These are phyloP conservation scores for Fusarium penzigii DNA, from an alignment of 2,329 filamentous ascomycete genomes.

Conservation along the genomic window DNA sequence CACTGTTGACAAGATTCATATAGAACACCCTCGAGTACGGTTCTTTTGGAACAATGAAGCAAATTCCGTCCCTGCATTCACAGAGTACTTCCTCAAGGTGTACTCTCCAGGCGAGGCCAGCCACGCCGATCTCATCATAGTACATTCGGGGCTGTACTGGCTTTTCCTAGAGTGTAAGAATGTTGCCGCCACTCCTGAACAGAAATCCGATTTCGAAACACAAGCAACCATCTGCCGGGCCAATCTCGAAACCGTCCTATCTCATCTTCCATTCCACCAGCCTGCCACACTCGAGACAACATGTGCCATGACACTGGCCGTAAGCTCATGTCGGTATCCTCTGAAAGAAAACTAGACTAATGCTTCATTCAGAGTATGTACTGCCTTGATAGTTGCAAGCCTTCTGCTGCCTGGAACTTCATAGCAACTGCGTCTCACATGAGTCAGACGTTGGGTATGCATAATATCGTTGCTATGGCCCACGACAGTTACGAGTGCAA, in stretches of 20 bases:
- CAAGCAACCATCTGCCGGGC: conserved; percentile 35
- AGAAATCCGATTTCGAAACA: conserved; percentile 39
- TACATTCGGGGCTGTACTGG: conserved; percentile 51
- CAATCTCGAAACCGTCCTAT: conserved; percentile 52
- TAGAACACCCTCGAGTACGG: not conserved
- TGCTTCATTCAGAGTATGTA: conserved; percentile 52
- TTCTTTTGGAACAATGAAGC: conserved; percentile 35
- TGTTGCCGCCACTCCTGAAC: conserved; percentile 35
- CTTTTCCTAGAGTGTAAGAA: conserved; percentile 49
- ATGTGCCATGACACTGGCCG: conserved; percentile 58
- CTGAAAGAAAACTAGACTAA: not conserved
- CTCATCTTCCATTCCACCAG: conserved; percentile 56
- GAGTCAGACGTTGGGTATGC: conserved; percentile 63
- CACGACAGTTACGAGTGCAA: conserved; percentile 15
- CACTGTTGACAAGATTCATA: not conserved
- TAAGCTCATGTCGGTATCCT: conserved; percentile 34
- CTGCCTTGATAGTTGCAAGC: conserved; percentile 61
- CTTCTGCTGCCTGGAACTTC: conserved; percentile 65
- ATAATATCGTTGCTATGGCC: conserved; percentile 39
- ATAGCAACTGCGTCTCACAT: conserved; percentile 59
- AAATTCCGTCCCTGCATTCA: conserved; percentile 43
- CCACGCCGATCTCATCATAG: conserved; percentile 51
- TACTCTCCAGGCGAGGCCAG: conserved; percentile 56
- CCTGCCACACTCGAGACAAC: conserved; percentile 56
- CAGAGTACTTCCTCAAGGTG: conserved; percentile 49